A percentile compares a stretch with the other conserved stretches of the same genome.
These are phyloP conservation scores for Bjerkandera adusta DNA, from an alignment of 1,284 basidiomycete species.

Conservation along the genomic window DNA sequence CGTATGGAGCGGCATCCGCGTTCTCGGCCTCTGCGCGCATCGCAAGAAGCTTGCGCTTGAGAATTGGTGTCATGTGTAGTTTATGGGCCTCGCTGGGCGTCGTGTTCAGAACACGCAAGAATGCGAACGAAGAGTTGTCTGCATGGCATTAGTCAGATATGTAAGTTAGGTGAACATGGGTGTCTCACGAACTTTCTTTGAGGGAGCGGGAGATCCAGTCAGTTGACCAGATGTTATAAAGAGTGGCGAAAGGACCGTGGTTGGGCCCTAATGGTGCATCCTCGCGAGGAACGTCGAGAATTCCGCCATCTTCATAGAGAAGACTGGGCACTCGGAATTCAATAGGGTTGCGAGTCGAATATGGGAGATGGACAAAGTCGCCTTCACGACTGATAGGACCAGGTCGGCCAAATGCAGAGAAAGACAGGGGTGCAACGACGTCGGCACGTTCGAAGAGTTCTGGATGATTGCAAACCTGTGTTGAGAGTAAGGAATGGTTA, in stretches of 20 bases:
- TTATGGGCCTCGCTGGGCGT: constrained; percentile 64
- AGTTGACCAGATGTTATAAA: constrained; percentile 92
- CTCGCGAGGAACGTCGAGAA: constrained; percentile 68
- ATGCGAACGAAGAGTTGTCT: constrained; percentile 60
- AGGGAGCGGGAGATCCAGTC: constrained; percentile 80
- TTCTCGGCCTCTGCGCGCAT: constrained; percentile 43
- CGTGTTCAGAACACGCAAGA: constrained; percentile 68
- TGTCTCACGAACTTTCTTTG: constrained; percentile 49
- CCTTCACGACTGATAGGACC: constrained; percentile 84
- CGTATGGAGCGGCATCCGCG: constrained; percentile 42
- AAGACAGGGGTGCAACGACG: constrained; percentile 90
- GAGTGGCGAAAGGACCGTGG: constrained; percentile 60
- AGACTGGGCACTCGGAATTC: constrained; percentile 75
- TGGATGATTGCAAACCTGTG: constrained; percentile 95
- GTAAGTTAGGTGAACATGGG: not conserved
- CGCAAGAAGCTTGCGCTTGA: constrained; percentile 51
- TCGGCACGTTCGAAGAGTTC: constrained; percentile 98
- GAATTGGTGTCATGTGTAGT: constrained; percentile 55
- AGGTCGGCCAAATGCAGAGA: constrained; percentile 81
- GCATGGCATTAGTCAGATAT: constrained; percentile 5
- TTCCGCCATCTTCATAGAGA: constrained; percentile 79
- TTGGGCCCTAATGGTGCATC: constrained; percentile 54
- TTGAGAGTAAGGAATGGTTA: constrained; percentile 9
- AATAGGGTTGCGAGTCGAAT: constrained; percentile 88
- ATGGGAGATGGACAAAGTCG: constrained; percentile 80